Base-by-base conservation (phyloP, 2,329 filamentous ascomycete species). In the Nothopassalora personata region DNA sequence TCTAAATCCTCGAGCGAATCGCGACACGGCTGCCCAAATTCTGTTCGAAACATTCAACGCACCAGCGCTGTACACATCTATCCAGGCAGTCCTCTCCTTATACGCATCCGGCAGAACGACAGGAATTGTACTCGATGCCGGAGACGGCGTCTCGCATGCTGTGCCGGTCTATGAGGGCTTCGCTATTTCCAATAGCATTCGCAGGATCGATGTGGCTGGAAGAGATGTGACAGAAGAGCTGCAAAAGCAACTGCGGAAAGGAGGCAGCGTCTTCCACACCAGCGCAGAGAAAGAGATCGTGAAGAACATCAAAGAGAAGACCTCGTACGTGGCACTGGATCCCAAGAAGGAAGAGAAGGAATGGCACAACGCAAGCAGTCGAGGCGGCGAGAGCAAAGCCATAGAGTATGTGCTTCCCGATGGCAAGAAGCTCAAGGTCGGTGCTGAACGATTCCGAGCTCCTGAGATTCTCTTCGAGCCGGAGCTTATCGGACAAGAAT, bases 261-360 rank as follows among this genome's bases (percentile, higher is more conserved):
- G 87, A 68, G 94, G 94, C 53, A 91, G 94, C 72, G 86, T 97
- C 18, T 96, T 99, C 74, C 93, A 97, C 77, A 99, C 94, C 18
- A 97, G 91, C 73, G 94, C 94, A 11, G 94, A 99, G 81, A 99
- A 99, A 79, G 94, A 99, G 77, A 91, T 97, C n/a, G 94, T 99
- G 59, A 86, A 93, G 66, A 83, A 91, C 75, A 97, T 99, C 78
- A 99, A 99, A 79, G 94, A 99, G 81, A 90, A 89, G 71, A 88
- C 91, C 51, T 89, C 90, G 58, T 99, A 97, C 73, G 88, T 99
- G 43, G 91, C 94, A 27, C 78, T 89, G 54, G 92, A 97, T 74
- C 92, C 94, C 7, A 88, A 88, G 72, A 91, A 89, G 68, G 94
- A 99, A 75, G 94, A 99, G 78, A 96, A 96, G 77, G 94, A 97